phyloP scores from a whole-genome alignment of 164 flowering plant species.

The Protea cynaroides region DNA sequence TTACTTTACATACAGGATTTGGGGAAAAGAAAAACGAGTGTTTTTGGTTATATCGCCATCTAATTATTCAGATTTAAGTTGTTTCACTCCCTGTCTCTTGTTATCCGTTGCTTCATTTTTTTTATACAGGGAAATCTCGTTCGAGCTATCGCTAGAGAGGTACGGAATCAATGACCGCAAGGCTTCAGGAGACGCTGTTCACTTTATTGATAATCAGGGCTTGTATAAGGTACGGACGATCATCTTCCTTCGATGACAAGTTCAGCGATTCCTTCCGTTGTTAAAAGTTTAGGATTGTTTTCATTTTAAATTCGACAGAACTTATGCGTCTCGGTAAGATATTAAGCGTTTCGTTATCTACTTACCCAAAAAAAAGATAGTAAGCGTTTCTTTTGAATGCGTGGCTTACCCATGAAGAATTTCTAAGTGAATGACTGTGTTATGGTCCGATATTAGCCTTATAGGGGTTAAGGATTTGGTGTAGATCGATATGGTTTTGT shows the following conservation, averaged over 20 bases:
- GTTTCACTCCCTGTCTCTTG: not conserved
- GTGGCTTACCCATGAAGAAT: not conserved
- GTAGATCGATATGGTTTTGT: no score
- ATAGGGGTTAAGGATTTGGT: no score
- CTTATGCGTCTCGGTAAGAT: not conserved
- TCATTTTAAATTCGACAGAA: not conserved
- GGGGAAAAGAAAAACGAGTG: not conserved
- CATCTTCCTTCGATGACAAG: not conserved
- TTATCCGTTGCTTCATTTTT: not conserved
- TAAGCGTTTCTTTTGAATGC: not conserved
- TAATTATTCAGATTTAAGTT: not conserved
- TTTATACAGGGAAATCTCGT: conserved; percentile 38
- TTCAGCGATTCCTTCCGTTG: not conserved
- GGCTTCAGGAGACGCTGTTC: conserved; percentile 44
- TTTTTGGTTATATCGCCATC: not conserved
- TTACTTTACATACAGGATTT: no score
- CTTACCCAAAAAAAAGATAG: no score
- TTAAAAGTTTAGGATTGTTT: not conserved
- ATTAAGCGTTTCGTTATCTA: not conserved
- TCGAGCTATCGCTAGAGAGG: conserved; percentile 49
- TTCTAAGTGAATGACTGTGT: no score
- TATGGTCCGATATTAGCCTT: no score
- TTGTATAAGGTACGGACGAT: conserved; percentile 34
- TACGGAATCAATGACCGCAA: conserved; percentile 53
- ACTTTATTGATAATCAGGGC: conserved; percentile 44